Conservation (phyloP, 495 filamentous ascomycete species). For the Echria macrotheca region DNA sequence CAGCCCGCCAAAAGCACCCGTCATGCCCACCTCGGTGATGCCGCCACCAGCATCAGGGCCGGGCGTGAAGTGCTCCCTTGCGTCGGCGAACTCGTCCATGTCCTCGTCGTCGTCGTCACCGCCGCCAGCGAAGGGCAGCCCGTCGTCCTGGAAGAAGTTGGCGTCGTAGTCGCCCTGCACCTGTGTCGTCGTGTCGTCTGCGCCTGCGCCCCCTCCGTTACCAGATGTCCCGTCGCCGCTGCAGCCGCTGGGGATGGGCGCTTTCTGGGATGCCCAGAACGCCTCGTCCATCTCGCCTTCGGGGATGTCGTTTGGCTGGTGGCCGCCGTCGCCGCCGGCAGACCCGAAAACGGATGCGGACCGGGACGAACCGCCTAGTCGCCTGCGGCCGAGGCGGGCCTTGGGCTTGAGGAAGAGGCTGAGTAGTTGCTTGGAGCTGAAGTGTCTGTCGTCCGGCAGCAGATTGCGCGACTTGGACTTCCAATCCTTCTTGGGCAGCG, state of each 20-base stretch:
- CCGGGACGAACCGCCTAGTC: constrained; percentile 20
- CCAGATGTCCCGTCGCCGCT: too few species aligned
- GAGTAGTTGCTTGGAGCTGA: constrained; percentile 86
- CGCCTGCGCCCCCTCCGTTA: not conserved
- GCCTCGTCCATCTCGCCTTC: constrained; percentile 85
- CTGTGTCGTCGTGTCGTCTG: constrained; percentile 38
- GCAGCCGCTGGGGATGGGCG: constrained; percentile 25
- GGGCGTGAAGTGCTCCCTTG: constrained; percentile 82
- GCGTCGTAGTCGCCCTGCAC: constrained; percentile 81
- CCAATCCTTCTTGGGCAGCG: constrained; percentile 87
- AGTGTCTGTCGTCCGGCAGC: constrained; percentile 96
- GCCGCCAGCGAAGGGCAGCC: constrained; percentile 67
- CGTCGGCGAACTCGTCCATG: constrained; percentile 77
- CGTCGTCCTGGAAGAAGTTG: constrained; percentile 96
- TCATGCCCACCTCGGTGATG: constrained; percentile 37
- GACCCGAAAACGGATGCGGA: constrained; percentile 31
- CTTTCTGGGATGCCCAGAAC: constrained; percentile 86
- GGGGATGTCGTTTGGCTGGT: constrained; percentile 43
- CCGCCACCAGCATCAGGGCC: constrained; percentile 52
- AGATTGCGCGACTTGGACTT: constrained; percentile 89
- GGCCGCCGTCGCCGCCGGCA: constrained; percentile 10
- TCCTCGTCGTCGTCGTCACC: constrained; percentile 73
- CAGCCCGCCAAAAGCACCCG: constrained; percentile 42
- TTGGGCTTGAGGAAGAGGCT: constrained; percentile 93
- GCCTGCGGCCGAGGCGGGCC: constrained; percentile 57